Evolutionary conservation across 176 grass and related monocot species (phyloP), one percentile per base, ranked within the genome.

Genomic region (Aegilops longissima): DNA sequence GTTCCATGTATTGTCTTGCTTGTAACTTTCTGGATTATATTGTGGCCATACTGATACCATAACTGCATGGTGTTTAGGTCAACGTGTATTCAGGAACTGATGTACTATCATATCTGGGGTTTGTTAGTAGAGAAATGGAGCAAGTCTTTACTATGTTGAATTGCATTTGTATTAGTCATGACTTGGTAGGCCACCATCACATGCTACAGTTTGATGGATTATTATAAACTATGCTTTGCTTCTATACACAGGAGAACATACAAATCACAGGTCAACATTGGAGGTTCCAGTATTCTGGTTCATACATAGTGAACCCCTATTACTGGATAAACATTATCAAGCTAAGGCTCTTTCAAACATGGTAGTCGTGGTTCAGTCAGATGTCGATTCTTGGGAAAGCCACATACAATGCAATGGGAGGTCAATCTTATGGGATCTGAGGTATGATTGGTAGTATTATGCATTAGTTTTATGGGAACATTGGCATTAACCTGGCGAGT

Each of bases 251-350:
- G 95, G 95, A 76, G 40, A 59, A 36, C 92, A 97, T 65, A 89
- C 85, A 87, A 97, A 93, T 83, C 83, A 70, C 61, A 98, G 92
- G 88, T 92, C 93, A 84, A 96, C 90, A 21, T 83, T 98, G 61
- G 96, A 98, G 88, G 65, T 98, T 80, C 96, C 96, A 68, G 89
- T 98, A 92, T 96, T 98, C 82, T 96, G 96, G 96, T 98, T 98
- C 87, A 88, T 98, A 87, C 92, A 96, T 79, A 88, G 67, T 82
- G 96, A 98, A 52, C 88, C 90, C 24, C 61, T 98, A 86, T 86
- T 96, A 85, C 39, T 98, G 82, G 96, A 96, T 83, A 98, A 94
- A 85, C 93, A 98, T 86, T 96, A 98, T 81, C 96, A 98, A 78
- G 90, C 96, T 38, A 98, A 96, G 59, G 89, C 96, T 84, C 92